A percentile compares a stretch with the other conserved stretches of the same genome.
Evolutionary conservation across 139 green algal genomes (phyloP).

Genomic region (Gonium pectorale): DNA sequence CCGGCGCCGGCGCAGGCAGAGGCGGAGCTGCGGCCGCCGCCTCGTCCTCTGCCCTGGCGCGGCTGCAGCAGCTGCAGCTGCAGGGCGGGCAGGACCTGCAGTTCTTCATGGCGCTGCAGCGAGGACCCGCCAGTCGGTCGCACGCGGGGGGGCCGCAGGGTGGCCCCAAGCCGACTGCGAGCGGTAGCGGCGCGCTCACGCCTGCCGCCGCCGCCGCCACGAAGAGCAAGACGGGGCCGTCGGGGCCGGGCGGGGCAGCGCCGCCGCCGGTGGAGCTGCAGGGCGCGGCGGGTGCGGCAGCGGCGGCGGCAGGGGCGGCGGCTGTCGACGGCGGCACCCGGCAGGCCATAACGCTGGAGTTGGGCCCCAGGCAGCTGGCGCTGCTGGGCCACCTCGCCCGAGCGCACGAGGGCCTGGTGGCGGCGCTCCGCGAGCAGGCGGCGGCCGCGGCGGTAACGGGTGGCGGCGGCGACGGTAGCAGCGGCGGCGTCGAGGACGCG

Average conservation of each 20-base stretch:
- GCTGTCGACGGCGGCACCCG: background rate
- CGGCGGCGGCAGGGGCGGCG: background rate
- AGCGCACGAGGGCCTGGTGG: conserved; percentile 10
- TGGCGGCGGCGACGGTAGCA: background rate
- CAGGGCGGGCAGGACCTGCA: background rate
- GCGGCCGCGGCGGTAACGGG: background rate
- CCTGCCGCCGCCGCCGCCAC: background rate
- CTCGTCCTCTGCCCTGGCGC: background rate
- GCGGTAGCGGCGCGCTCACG: no score
- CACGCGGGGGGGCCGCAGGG: background rate
- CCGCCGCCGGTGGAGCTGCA: background rate
- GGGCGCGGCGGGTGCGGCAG: background rate
- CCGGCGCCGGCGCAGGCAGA: no score
- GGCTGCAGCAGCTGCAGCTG: conserved; percentile 20
- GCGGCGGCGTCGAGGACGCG: background rate
- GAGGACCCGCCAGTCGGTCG: background rate
- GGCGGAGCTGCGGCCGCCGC: no score
- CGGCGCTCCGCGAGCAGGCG: background rate
- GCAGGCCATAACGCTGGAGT: background rate
- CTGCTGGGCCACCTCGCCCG: background rate
- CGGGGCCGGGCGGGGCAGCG: background rate
- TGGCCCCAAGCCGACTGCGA: no score
- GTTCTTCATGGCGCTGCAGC: conserved; percentile 17
- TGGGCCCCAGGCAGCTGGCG: background rate
- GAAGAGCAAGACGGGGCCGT: background rate